Conservation (phyloP, 305 asterid genomes). For the Fraxinus sp. region DNA sequence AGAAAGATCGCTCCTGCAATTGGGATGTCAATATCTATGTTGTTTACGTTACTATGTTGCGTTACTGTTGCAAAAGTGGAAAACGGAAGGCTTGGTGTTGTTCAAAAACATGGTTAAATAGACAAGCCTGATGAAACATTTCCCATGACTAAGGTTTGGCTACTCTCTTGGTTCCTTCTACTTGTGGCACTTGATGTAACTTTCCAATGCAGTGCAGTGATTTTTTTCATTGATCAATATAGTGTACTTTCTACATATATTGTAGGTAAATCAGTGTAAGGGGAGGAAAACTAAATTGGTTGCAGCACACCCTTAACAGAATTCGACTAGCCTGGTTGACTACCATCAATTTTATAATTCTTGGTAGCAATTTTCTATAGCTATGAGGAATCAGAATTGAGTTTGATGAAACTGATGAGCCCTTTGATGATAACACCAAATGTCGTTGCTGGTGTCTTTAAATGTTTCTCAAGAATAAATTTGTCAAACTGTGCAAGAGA, state of each 20-base stretch:
- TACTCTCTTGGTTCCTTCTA: too few species aligned
- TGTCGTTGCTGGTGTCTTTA: conserved; percentile 16
- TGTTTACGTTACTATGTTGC: too few species aligned
- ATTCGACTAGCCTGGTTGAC: conserved; percentile 39
- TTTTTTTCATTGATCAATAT: conserved; percentile 32
- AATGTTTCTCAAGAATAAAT: too few species aligned
- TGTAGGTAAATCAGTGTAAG: conserved; percentile 43
- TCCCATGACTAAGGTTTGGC: too few species aligned
- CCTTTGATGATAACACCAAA: conserved; percentile 24
- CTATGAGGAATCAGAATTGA: conserved; percentile 28
- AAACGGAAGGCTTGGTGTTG: too few species aligned
- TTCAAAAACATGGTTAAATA: neutral
- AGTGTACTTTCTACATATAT: conserved; percentile 35
- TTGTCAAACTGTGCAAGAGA: too few species aligned
- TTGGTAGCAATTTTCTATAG: conserved; percentile 31
- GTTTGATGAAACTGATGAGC: conserved; percentile 26
- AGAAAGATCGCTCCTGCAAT: conserved; percentile 30
- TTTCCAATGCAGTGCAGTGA: conserved; percentile 22
- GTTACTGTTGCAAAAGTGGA: too few species aligned
- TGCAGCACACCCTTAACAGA: conserved; percentile 35
- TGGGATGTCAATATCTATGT: too few species aligned
- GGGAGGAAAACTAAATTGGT: conserved; percentile 46
- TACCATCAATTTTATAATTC: conserved; percentile 35
- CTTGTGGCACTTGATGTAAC: neutral
- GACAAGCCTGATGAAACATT: too few species aligned